Percentiles rank a stretch among this genome's conserved stretches.
phyloP scores from a whole-genome alignment of 2,329 filamentous ascomycete species.

The Fusarium nodosum region DNA sequence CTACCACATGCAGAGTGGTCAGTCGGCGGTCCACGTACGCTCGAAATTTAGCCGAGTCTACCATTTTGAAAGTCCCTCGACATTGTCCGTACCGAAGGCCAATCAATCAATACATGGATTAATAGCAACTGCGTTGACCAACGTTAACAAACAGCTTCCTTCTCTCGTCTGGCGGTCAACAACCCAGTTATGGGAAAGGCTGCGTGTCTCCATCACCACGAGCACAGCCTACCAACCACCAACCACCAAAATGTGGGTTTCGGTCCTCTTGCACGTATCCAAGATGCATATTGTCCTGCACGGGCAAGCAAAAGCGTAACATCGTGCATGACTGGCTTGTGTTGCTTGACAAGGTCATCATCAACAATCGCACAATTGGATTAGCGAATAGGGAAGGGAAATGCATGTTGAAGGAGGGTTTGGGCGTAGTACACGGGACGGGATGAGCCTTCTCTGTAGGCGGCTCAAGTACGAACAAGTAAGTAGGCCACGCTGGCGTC shows the following conservation, averaged over 20 bases:
- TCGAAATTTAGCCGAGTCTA: slow-evolving; percentile 6
- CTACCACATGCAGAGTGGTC: not conserved
- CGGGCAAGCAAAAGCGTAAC: slow-evolving; percentile 41
- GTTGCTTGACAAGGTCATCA: slow-evolving; percentile 31
- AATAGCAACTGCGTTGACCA: slow-evolving; percentile 6
- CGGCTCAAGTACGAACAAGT: slow-evolving; percentile 21
- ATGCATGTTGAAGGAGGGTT: slow-evolving; percentile 28
- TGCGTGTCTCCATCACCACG: slow-evolving; percentile 21
- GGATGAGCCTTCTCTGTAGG: slow-evolving; percentile 54
- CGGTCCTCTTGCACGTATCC: slow-evolving; percentile 18
- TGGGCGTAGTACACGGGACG: slow-evolving; percentile 50
- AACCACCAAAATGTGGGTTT: slow-evolving; percentile 23
- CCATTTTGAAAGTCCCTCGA: not conserved
- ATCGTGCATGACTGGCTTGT: slow-evolving; percentile 37
- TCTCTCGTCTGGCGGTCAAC: slow-evolving; percentile 34
- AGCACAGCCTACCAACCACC: slow-evolving; percentile 21
- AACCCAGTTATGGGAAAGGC: slow-evolving; percentile 27
- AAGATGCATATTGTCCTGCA: slow-evolving; percentile 32
- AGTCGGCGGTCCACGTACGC: not conserved
- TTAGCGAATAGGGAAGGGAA: slow-evolving; percentile 26
- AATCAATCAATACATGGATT: not conserved
- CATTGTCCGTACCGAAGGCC: slow-evolving; percentile 3
- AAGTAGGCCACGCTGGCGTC: slow-evolving; percentile 35
- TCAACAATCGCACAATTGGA: slow-evolving; percentile 17
- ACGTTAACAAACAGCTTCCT: slow-evolving; percentile 1